Evolutionary conservation across 2,329 filamentous ascomycete species (phyloP), one percentile per base, ranked within the genome.

Genomic region (Aspergillus jensenii): DNA sequence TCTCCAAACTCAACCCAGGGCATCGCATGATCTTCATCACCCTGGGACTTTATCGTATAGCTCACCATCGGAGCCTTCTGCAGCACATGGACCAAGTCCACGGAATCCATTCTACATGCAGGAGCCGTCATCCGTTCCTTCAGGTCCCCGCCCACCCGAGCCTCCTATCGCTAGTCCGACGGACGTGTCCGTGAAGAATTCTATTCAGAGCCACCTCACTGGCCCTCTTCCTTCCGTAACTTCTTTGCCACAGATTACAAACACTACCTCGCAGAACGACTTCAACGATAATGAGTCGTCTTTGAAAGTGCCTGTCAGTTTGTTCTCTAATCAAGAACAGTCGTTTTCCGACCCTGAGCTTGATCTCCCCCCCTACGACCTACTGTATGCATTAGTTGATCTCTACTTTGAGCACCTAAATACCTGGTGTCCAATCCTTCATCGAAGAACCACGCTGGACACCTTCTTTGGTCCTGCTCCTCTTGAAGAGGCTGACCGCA

Each of bases 351-450:
- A 76, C 57, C 78, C 83, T 3, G 87, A 90, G 65, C 82, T 87
- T 51, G 88, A 90, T 57, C 81, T 92, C 27, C 89, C 89, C 1
- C 89, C 89, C 1, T 90, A 91, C 65, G 88, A 91, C 68, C 76
- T 91, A 6, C 76, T 91, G 0, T 91, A 91, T 66, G 82, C 86
- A 2, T 75, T 92, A 11, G 88, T 89, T 6, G 89, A 91, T 65
- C 79, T 91, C 0, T 92, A 90, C 70, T 92, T 92, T 68, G 90
- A 90, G 61, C 87, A 91, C 67, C 85, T 91, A 70, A 91, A 91
- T 67, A 89, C 88, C 0, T 92, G 89, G 88, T 96, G 91, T 70
- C 92, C 93, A 0, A 95, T 96, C 23, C 79, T 96, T n/a, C 91
- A 96, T 74, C 86, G 91, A 21, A 87, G 90, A 68, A 87, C 89